Percentiles rank a stretch among this genome's conserved stretches.
Evolutionary conservation across 176 grass and related monocot species (phyloP).

Genomic region (Eragrostis curvula): DNA sequence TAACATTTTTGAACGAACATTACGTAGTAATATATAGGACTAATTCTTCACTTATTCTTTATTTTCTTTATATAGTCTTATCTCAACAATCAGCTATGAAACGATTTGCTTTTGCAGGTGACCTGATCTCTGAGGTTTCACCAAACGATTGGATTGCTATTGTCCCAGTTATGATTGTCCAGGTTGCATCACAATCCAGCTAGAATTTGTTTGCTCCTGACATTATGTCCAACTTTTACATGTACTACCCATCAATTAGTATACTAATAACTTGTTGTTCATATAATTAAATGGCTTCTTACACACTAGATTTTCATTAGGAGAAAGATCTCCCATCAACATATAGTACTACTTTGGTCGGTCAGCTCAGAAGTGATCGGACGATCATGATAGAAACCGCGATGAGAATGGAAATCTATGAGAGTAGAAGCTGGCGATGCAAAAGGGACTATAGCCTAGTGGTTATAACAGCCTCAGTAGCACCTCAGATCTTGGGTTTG

Average conservation of each 20-base stretch:
- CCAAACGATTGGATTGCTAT: not conserved
- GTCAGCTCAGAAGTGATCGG: conserved; percentile 38
- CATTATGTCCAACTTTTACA: conserved; percentile 28
- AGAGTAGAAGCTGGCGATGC: no score
- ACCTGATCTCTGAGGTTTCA: not conserved
- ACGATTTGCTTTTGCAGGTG: conserved; percentile 6
- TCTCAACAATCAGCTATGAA: no score
- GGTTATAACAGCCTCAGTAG: no score
- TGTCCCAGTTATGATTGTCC: conserved; percentile 2
- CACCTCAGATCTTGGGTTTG: no score
- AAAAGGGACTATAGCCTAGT: no score
- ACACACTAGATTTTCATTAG: conserved; percentile 49
- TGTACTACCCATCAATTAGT: not conserved
- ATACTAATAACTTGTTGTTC: not conserved
- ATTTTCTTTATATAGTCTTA: not conserved
- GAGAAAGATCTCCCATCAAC: conserved; percentile 61
- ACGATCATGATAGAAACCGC: no score
- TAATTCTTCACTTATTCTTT: no score
- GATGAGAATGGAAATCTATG: no score
- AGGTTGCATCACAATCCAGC: not conserved
- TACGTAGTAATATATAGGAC: no score
- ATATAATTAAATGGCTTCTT: conserved; percentile 32
- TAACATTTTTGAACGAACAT: no score
- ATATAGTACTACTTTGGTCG: conserved; percentile 52
- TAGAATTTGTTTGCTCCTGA: conserved; percentile 36